Conservation (phyloP, 371 early-diverging fungal genomes). For the Nematocida homosporus region DNA sequence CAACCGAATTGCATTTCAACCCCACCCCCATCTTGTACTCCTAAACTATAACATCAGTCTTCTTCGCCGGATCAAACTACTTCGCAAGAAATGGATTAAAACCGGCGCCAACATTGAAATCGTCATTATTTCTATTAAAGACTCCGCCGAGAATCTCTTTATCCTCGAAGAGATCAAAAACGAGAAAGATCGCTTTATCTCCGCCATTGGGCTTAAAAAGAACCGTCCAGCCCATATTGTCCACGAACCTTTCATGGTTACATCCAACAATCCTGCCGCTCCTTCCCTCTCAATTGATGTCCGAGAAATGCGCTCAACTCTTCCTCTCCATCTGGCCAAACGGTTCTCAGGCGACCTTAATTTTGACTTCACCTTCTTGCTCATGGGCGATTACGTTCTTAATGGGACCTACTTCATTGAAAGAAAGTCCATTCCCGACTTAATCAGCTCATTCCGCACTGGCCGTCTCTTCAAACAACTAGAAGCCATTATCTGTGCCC, state of each 20-base stretch:
- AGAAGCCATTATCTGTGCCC: neutral
- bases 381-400: constrained; percentile 34
- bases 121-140: neutral
- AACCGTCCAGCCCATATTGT: constrained; percentile 31
- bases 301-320: constrained; percentile 11
- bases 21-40: constrained; percentile 11
- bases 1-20: neutral
- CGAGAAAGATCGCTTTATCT: constrained; percentile 26
- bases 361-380: constrained; percentile 12
- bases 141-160: constrained; percentile 15
- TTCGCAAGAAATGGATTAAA: constrained; percentile 1
- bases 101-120: constrained; percentile 13
- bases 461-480: constrained; percentile 45
- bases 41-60: constrained; percentile 10
- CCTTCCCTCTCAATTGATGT: constrained; percentile 37
- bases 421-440: constrained; percentile 44
- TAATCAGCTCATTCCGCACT: constrained; percentile 12
- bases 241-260: neutral
- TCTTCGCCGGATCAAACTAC: constrained; percentile 1
- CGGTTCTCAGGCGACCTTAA: neutral
- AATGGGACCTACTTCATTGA: constrained; percentile 37
- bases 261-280: constrained; percentile 16
- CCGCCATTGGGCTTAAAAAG: constrained; percentile 31
- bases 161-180: neutral
- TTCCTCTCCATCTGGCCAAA: constrained; percentile 25